Conservation (phyloP, 2,329 filamentous ascomycete species). For the Pseudocercospora pini-densiflorae region DNA sequence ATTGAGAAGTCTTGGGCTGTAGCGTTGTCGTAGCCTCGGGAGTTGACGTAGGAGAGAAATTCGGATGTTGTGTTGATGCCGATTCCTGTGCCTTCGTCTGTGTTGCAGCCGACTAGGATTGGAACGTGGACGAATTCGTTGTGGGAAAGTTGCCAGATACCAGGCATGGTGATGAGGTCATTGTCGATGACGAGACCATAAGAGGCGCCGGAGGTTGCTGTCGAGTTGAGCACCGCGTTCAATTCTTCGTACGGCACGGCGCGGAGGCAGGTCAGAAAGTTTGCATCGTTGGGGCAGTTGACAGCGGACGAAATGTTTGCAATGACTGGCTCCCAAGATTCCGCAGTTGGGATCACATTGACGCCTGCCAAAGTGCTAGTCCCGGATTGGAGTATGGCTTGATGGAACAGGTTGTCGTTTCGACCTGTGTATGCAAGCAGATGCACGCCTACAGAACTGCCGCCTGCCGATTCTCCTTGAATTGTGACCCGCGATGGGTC, state of each 20-base stretch:
- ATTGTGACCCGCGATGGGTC: conserved; percentile 35
- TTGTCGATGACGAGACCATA: conserved; percentile 33
- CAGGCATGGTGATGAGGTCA: conserved; percentile 32
- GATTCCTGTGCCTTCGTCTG: conserved; percentile 35
- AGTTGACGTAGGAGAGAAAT: conserved; percentile 26
- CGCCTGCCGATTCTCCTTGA: conserved; percentile 37
- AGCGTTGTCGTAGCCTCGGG: conserved; percentile 35
- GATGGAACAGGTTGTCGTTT: conserved; percentile 60
- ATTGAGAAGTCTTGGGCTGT: conserved; percentile 42
- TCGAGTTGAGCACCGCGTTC: conserved; percentile 35
- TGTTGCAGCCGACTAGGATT: conserved; percentile 35
- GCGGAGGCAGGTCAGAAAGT: conserved; percentile 43
- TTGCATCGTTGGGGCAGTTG: conserved; percentile 29
- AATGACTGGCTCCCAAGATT: conserved; percentile 33
- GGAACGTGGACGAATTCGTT: conserved; percentile 36
- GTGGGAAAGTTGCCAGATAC: conserved; percentile 26
- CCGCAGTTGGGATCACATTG: conserved; percentile 21
- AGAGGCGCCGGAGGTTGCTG: conserved; percentile 23
- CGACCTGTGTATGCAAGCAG: conserved; percentile 59
- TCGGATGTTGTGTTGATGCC: conserved; percentile 35
- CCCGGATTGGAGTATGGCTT: conserved; percentile 56
- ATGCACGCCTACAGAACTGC: conserved; percentile 55
- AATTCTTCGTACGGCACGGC: conserved; percentile 26
- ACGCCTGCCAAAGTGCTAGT: conserved; percentile 38
- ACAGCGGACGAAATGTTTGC: conserved; percentile 33